A percentile compares a stretch with the other conserved stretches of the same genome.
Conservation (phyloP, 371 early-diverging fungal species). For the Mortierella sp. region DNA sequence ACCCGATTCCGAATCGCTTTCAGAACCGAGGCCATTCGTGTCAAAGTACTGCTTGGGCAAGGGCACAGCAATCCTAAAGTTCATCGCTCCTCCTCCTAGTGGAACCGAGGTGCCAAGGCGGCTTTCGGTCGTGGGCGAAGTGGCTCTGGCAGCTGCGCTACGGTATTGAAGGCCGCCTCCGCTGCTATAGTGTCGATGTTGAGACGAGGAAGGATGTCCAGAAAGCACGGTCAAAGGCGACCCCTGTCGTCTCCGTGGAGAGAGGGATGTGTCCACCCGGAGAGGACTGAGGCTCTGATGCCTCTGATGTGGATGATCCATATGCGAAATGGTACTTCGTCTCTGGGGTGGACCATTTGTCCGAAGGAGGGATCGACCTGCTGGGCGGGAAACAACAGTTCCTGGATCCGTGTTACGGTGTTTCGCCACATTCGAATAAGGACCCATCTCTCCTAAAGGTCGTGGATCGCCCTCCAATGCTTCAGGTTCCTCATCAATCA, state of each 20-base stretch:
- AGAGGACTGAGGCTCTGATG: constrained; percentile 15
- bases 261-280: constrained; percentile 27
- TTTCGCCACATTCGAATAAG: constrained; percentile 15
- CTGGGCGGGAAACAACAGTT: no score
- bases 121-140: constrained; percentile 23
- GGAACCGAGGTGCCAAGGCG: constrained; percentile 48
- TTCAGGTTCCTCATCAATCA: no score
- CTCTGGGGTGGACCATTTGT: constrained; percentile 18
- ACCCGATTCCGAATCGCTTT: constrained; percentile 47
- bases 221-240: constrained; percentile 13
- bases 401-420: background rate
- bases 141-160: constrained; percentile 10
- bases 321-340: constrained; percentile 37
- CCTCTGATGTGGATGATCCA: constrained; percentile 6
- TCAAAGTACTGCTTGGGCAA: constrained; percentile 42
- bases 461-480: no score
- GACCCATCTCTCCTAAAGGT: constrained; percentile 15
- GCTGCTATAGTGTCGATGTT: background rate
- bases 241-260: constrained; percentile 39
- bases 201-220: constrained; percentile 9
- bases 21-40: constrained; percentile 22
- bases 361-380: constrained; percentile 6
- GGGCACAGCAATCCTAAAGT: constrained; percentile 43
- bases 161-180: constrained; percentile 3
- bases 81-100: constrained; percentile 32